Conservation (phyloP, 306 rosid genomes). For the Inga oerstediana region DNA sequence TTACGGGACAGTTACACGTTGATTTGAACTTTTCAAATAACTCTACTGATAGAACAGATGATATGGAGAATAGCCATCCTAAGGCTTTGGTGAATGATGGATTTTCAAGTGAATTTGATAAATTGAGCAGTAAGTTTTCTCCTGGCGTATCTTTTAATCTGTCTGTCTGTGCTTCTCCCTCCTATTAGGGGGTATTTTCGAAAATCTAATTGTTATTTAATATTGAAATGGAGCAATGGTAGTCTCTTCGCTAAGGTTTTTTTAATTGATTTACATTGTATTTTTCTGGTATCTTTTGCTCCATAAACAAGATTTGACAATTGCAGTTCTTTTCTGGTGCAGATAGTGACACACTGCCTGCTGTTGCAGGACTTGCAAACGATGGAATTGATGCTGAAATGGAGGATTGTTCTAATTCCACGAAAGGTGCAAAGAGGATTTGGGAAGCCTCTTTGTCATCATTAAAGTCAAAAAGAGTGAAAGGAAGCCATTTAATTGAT, state of each 20-base stretch:
- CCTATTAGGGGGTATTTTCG: not conserved
- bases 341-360: conserved; percentile 34
- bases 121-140: conserved; percentile 42
- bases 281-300: conserved; percentile 10
- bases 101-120: conserved; percentile 36
- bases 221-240: not conserved
- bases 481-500: conserved; percentile 69
- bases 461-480: conserved; percentile 85
- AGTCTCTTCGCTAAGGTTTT: conserved; percentile 19
- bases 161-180: not conserved
- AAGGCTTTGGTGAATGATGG: conserved; percentile 41
- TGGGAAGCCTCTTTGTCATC: conserved; percentile 91
- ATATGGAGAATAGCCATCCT: conserved; percentile 32
- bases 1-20: conserved; percentile 32
- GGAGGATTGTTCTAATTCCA: conserved; percentile 50
- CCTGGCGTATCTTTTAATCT: not conserved
- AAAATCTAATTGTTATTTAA: not conserved
- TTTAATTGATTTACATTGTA: conserved; percentile 15
- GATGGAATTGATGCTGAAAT: conserved; percentile 40
- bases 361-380: conserved; percentile 37
- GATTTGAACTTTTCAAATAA: conserved; percentile 38
- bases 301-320: conserved; percentile 41
- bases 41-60: conserved; percentile 25
- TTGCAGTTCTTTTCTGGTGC: conserved; percentile 34
- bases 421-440: conserved; percentile 60